Conservation (phyloP, 176 grass and related monocot genomes). For the Ampelocalamus luodianensis region DNA sequence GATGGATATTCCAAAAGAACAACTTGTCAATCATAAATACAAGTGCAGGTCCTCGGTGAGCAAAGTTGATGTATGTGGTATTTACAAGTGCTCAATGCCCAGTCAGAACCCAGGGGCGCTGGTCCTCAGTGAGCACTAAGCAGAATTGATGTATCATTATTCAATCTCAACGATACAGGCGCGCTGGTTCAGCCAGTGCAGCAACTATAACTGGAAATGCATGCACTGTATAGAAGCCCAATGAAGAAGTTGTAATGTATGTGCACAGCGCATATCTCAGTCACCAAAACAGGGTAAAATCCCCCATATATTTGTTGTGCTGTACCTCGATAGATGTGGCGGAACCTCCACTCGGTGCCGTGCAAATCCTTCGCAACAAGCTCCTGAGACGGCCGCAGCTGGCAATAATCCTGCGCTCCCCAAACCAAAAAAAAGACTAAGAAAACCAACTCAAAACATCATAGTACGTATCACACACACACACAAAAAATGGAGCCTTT, state of each 20-base stretch:
- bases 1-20: neutral
- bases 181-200: neutral
- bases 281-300: neutral
- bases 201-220: slow-evolving; percentile 2
- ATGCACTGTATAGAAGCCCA: neutral
- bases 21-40: neutral
- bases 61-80: neutral
- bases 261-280: neutral
- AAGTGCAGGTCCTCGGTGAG: neutral
- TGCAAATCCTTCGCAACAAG: slow-evolving; percentile 98
- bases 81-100: neutral
- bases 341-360: slow-evolving; percentile 89
- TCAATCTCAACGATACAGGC: neutral
- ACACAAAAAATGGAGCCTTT: neutral
- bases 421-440: slow-evolving; percentile 19
- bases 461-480: neutral
- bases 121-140: neutral
- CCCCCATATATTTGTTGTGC: neutral
- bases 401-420: slow-evolving; percentile 75
- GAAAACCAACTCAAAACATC: neutral
- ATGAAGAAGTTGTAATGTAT: neutral
- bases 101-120: neutral
- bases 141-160: neutral
- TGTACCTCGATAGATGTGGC: slow-evolving; percentile 93
- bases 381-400: slow-evolving; percentile 95